Conservation (phyloP, 192 early-diverging fungal genomes). For the Coemansia biformis region DNA sequence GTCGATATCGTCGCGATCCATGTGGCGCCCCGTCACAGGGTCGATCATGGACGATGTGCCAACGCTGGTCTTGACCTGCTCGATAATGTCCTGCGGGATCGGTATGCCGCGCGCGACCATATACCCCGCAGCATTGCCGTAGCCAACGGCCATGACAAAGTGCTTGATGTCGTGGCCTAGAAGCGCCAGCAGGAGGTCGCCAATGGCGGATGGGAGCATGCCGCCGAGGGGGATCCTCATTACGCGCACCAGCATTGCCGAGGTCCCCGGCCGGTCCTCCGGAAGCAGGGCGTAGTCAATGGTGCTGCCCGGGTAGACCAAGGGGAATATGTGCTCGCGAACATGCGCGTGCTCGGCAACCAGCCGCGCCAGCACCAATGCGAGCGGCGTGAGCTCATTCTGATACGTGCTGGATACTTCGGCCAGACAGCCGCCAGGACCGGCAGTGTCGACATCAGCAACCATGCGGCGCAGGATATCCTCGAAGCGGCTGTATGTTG, state of each 20-base stretch:
- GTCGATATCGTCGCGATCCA: slow-evolving; percentile 37
- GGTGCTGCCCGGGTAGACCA: slow-evolving; percentile 14
- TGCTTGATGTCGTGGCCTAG: slow-evolving; percentile 38
- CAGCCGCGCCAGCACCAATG: slow-evolving; percentile 34
- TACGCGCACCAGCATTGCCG: slow-evolving; percentile 29
- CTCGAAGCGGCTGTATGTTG: slow-evolving; percentile 8
- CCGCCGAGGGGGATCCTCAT: slow-evolving; percentile 34
- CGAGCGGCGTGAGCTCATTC: slow-evolving; percentile 27
- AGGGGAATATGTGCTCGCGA: slow-evolving; percentile 20
- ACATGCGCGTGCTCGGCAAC: slow-evolving; percentile 21
- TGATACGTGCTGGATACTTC: slow-evolving; percentile 2
- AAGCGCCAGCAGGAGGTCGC: slow-evolving; percentile 37
- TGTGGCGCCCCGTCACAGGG: slow-evolving; percentile 84
- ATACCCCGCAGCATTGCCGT: slow-evolving; percentile 91
- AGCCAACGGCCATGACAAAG: slow-evolving; percentile 64
- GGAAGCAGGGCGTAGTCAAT: slow-evolving; percentile 27
- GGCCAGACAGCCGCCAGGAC: too few relatives aligned
- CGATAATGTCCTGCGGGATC: slow-evolving; percentile 36
- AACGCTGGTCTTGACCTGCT: slow-evolving; percentile 10
- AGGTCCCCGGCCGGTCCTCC: slow-evolving; percentile 26
- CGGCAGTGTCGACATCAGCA: not conserved
- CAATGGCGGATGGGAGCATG: slow-evolving; percentile 29
- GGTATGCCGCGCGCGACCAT: slow-evolving; percentile 69
- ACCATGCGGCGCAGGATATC: slow-evolving; percentile 8
- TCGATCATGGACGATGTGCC: slow-evolving; percentile 51